Evolutionary conservation across 1,284 basidiomycete genomes (phyloP).

Genomic region (Mycena citricolor): DNA sequence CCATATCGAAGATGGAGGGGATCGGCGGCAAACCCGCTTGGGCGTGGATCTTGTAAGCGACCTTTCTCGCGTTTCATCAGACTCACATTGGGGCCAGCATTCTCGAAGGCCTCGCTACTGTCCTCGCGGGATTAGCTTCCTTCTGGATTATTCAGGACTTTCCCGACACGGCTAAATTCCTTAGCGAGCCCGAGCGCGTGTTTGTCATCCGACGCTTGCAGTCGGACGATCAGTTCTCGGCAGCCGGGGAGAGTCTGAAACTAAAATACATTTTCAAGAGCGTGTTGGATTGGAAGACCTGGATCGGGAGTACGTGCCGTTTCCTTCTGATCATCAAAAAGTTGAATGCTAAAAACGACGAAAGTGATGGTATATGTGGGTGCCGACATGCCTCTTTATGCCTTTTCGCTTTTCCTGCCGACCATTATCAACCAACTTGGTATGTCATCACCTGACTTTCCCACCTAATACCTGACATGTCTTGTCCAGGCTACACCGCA

Average conservation of each 20-base stretch:
- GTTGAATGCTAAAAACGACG: neutral
- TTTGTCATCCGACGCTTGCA: slow-evolving; percentile 68
- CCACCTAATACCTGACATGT: slow-evolving; percentile 9
- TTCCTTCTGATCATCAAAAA: neutral
- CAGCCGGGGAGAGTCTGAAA: slow-evolving; percentile 63
- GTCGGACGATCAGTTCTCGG: slow-evolving; percentile 71
- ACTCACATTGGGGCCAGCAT: slow-evolving; percentile 35
- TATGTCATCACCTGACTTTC: slow-evolving; percentile 34
- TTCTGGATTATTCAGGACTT: slow-evolving; percentile 83
- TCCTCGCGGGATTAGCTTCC: slow-evolving; percentile 61
- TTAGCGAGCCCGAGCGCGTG: slow-evolving; percentile 67
- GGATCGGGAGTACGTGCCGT: slow-evolving; percentile 53
- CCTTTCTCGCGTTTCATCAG: neutral
- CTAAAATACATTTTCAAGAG: slow-evolving; percentile 64
- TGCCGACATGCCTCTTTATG: slow-evolving; percentile 64
- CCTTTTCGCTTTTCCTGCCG: slow-evolving; percentile 72
- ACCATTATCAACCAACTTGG: slow-evolving; percentile 67
- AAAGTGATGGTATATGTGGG: slow-evolving; percentile 59
- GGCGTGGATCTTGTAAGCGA: slow-evolving; percentile 65
- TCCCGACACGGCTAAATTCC: slow-evolving; percentile 76
- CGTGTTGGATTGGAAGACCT: slow-evolving; percentile 73
- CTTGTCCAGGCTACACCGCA: slow-evolving; percentile 54
- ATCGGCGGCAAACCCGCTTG: slow-evolving; percentile 62
- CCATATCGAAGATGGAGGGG: slow-evolving; percentile 67
- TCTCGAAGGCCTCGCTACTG: slow-evolving; percentile 63